Conservation (phyloP, 495 filamentous ascomycete species). For the Aspergillus nanangensis region DNA sequence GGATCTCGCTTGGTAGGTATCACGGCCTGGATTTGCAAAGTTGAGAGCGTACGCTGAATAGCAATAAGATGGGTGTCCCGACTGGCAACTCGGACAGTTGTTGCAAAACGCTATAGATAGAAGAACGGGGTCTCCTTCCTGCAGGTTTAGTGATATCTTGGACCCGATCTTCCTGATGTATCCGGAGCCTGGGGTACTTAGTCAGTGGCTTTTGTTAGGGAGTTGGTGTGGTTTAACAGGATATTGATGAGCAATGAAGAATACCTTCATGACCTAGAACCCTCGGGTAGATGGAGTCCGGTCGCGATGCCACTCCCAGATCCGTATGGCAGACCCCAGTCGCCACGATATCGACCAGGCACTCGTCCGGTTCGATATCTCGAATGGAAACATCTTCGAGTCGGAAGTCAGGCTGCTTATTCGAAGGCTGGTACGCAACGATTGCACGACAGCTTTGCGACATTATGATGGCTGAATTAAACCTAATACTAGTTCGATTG, state of each 20-base stretch:
- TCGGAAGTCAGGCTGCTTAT: background rate
- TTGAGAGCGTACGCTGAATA: constrained; percentile 27
- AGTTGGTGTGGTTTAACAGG: no score
- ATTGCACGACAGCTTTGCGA: no score
- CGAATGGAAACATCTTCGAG: background rate
- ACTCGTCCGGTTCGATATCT: background rate
- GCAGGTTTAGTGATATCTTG: no score
- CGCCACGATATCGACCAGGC: background rate
- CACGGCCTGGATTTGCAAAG: no score
- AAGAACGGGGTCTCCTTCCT: constrained; percentile 42
- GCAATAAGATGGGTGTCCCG: constrained; percentile 18
- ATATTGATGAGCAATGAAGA: no score
- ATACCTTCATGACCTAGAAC: constrained; percentile 20
- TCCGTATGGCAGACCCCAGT: background rate
- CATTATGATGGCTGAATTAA: no score
- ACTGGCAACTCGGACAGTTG: constrained; percentile 15
- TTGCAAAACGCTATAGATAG: constrained; percentile 34
- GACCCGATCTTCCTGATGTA: constrained; percentile 35
- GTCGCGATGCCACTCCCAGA: background rate
- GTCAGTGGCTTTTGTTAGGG: no score
- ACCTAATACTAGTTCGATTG: no score
- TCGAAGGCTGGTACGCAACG: background rate
- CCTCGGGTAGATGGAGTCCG: background rate
- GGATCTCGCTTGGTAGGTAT: no score
- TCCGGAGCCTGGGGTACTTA: constrained; percentile 26